Percentiles rank a stretch among this genome's conserved stretches.
phyloP scores from a whole-genome alignment of 495 filamentous ascomycete genomes.

The Aspergillus coremiiformis region DNA sequence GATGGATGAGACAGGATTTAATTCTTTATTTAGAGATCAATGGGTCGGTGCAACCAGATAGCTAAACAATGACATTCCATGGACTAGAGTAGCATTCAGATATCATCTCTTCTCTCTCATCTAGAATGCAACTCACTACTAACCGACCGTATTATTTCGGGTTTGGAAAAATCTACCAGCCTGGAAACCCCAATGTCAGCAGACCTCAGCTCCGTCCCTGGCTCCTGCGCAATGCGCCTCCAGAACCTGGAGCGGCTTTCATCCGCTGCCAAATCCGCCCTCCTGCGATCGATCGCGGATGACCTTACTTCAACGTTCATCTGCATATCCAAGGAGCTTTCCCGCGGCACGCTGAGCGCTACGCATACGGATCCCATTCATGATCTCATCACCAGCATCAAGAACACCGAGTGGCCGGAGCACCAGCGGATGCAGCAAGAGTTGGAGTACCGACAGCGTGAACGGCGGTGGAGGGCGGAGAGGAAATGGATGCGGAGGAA shows the following conservation, averaged over 20 bases:
- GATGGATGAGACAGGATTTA: no score
- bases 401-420: slow-evolving; percentile 2
- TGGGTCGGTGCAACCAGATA: no score
- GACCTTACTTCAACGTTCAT: slow-evolving; percentile 25
- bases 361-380: slow-evolving; percentile 17
- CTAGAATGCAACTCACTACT: no score
- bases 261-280: slow-evolving; percentile 10
- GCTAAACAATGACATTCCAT: no score
- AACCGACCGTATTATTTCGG: no score
- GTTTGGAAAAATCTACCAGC: no score
- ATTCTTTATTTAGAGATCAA: no score
- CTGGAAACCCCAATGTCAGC: not conserved
- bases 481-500: slow-evolving; percentile 11
- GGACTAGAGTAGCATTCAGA: no score
- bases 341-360: slow-evolving; percentile 10
- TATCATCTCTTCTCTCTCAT: no score
- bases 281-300: slow-evolving; percentile 23
- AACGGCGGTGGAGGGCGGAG: slow-evolving; percentile 8
- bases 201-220: slow-evolving; percentile 6
- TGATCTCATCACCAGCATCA: slow-evolving; percentile 18
- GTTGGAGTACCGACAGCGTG: slow-evolving; percentile 1
- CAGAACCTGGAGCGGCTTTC: slow-evolving; percentile 14
- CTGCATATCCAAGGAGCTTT: slow-evolving; percentile 15
- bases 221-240: slow-evolving; percentile 14
- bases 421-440: slow-evolving; percentile 10